A percentile compares a stretch with the other conserved stretches of the same genome.
Evolutionary conservation across 2,329 filamentous ascomycete species (phyloP).

Genomic region (Clarireedia paspali): DNA sequence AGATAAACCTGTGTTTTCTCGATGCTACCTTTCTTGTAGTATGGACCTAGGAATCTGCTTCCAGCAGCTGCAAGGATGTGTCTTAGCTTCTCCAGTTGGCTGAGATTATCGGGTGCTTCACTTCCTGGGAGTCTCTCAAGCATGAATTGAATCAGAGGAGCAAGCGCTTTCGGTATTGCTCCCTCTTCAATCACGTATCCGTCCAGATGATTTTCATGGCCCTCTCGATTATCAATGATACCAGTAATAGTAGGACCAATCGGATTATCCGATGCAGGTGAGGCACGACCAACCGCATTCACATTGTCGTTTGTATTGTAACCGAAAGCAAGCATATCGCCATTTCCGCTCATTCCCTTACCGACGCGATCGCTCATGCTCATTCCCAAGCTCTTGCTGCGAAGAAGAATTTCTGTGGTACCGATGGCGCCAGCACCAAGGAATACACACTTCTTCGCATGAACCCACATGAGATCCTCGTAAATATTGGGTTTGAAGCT

Average conservation of each 20-base stretch:
- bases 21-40: constrained; percentile 46
- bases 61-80: constrained; percentile 41
- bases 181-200: constrained; percentile 60
- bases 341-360: constrained; percentile 56
- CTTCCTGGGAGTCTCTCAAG: constrained; percentile 46
- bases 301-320: constrained; percentile 52
- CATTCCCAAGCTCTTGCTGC: constrained; percentile 52
- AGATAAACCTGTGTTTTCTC: constrained; percentile 56
- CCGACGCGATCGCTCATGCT: constrained; percentile 49
- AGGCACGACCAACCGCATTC: constrained; percentile 46
- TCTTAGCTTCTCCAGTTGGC: constrained; percentile 36
- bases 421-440: constrained; percentile 58
- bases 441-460: constrained; percentile 57
- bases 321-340: constrained; percentile 57
- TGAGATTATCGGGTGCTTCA: constrained; percentile 32
- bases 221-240: constrained; percentile 50
- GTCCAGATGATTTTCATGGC: constrained; percentile 46
- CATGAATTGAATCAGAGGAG: constrained; percentile 47
- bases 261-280: constrained; percentile 43
- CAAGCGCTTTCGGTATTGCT: constrained; percentile 49
- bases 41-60: constrained; percentile 51
- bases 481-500: constrained; percentile 47
- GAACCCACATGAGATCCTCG: constrained; percentile 58
- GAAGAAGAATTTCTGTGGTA: constrained; percentile 57
- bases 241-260: constrained; percentile 56